Percentiles rank a stretch among this genome's conserved stretches.
Evolutionary conservation across 1,284 basidiomycete species (phyloP).

Genomic region (Pseudomicrostroma phylloplanum): DNA sequence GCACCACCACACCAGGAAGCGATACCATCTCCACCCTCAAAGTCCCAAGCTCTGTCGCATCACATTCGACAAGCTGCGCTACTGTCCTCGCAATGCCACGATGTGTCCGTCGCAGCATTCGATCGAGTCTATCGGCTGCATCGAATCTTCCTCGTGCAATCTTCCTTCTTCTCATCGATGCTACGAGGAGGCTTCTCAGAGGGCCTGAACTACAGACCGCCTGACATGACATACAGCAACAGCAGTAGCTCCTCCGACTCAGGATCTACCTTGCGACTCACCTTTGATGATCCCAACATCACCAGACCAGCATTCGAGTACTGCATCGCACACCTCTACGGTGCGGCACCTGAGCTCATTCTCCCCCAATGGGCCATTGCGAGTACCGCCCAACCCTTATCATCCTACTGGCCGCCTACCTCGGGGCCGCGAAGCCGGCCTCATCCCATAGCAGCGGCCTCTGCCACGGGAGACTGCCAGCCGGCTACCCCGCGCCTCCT

Average conservation of each 20-base stretch:
- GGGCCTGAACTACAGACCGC: slow-evolving; percentile 6
- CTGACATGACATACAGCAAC: background rate
- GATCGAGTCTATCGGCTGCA: slow-evolving; percentile 37
- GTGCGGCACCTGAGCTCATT: slow-evolving; percentile 32
- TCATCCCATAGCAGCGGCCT: slow-evolving; percentile 63
- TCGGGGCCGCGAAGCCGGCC: slow-evolving; percentile 8
- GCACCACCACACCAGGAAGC: too few relatives aligned
- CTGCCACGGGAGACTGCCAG: slow-evolving; percentile 62
- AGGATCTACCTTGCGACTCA: slow-evolving; percentile 18
- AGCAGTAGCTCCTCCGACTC: background rate
- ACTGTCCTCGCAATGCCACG: slow-evolving; percentile 20
- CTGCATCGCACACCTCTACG: slow-evolving; percentile 40
- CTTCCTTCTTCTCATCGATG: slow-evolving; percentile 41
- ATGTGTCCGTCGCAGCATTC: slow-evolving; percentile 34
- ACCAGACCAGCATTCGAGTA: slow-evolving; percentile 42
- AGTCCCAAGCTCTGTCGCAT: background rate
- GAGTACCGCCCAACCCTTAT: slow-evolving; percentile 23
- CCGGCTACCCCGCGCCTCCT: slow-evolving; percentile 74
- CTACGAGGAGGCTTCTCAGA: slow-evolving; percentile 37
- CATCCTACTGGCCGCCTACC: slow-evolving; percentile 8
- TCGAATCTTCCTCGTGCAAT: slow-evolving; percentile 39
- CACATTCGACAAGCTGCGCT: slow-evolving; percentile 1
- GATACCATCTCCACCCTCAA: too few relatives aligned
- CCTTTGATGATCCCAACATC: slow-evolving; percentile 44
- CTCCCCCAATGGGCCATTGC: slow-evolving; percentile 38